These are phyloP conservation scores for Fusarium solani-melongenae DNA, from an alignment of 2,329 filamentous ascomycete genomes.

Conservation along the genomic window DNA sequence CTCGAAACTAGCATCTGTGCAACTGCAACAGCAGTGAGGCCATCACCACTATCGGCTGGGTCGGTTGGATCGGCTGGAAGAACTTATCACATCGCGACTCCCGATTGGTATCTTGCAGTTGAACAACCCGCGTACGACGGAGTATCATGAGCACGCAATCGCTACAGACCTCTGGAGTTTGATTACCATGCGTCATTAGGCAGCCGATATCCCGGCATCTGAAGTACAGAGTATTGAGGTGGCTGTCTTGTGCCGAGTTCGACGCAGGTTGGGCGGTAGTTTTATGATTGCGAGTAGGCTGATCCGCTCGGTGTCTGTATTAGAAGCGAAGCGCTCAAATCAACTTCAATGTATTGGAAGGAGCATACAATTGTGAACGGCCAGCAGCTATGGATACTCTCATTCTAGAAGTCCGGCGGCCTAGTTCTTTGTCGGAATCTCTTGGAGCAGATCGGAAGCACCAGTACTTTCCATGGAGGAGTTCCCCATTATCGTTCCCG, in stretches of 20 bases:
- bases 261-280: not conserved
- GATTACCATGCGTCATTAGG: not conserved
- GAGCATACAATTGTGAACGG: not conserved
- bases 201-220: not conserved
- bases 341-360: not conserved
- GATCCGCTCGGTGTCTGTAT: too few relatives aligned
- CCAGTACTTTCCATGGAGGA: too few relatives aligned
- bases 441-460: not conserved
- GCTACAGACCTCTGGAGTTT: not conserved
- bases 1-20: not conserved
- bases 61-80: conserved; percentile 1
- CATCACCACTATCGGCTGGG: not conserved
- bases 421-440: not conserved
- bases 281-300: not conserved
- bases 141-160: not conserved
- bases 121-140: not conserved
- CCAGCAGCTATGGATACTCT: not conserved
- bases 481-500: not conserved
- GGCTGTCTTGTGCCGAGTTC: not conserved
- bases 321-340: not conserved
- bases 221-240: not conserved
- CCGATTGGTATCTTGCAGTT: not conserved
- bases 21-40: not conserved
- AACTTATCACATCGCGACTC: not conserved
- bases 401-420: not conserved